phyloP scores from a whole-genome alignment of 352 stramenopile species.

The Aphanomyces euteiches region DNA sequence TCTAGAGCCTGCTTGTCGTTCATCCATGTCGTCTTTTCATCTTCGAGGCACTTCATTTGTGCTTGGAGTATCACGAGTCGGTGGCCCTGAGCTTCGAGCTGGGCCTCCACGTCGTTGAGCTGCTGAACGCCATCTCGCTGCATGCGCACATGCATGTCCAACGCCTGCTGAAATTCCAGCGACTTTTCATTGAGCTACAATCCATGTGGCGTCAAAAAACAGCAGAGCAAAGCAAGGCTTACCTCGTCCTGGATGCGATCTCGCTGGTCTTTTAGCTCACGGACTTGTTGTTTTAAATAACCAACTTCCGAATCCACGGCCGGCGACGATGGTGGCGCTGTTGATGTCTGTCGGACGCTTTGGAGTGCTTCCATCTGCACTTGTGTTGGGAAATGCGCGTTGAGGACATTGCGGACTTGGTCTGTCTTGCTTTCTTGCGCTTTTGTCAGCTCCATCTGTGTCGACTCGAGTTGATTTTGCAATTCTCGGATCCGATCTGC shows the following conservation, averaged over 20 bases:
- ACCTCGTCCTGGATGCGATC: constrained; percentile 11
- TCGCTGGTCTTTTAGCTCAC: constrained; percentile 15
- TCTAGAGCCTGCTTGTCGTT: background rate
- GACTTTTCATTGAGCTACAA: constrained; percentile 15
- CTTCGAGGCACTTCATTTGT: background rate
- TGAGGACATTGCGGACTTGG: constrained; percentile 19
- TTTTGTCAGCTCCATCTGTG: constrained; percentile 9
- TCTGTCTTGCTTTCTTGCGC: background rate
- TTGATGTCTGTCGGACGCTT: background rate
- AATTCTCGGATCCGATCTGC: background rate
- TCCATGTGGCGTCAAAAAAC: no score
- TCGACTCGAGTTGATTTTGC: background rate
- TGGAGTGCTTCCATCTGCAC: constrained; percentile 4
- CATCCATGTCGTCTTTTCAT: background rate
- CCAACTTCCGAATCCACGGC: constrained; percentile 18
- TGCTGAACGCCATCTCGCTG: constrained; percentile 20
- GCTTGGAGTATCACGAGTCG: background rate
- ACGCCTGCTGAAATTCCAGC: background rate
- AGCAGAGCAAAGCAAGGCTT: background rate
- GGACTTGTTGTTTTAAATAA: constrained; percentile 27
- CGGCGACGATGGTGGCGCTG: background rate
- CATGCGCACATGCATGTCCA: constrained; percentile 26
- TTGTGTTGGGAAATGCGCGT: constrained; percentile 14
- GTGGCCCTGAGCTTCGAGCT: background rate
- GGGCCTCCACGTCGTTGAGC: background rate